These are phyloP conservation scores for Lepiota venenata DNA, from an alignment of 768 basidiomycete genomes.

Conservation along the genomic window DNA sequence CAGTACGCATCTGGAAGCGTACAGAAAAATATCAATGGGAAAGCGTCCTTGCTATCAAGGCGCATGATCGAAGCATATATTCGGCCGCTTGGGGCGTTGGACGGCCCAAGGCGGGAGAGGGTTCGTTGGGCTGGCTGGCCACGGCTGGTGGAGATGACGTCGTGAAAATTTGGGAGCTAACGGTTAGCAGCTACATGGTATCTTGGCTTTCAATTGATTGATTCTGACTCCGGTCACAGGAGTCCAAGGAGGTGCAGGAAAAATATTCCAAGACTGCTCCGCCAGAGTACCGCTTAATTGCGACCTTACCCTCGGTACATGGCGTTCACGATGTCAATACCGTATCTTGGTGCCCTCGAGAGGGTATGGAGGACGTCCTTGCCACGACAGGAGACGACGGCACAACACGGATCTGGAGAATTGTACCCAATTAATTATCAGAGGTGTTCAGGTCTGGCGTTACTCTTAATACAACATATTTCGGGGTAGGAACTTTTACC, in stretches of 20 bases:
- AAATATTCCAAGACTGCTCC: slow-evolving; percentile 10
- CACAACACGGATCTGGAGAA: slow-evolving; percentile 71
- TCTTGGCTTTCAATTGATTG: slow-evolving; percentile 5
- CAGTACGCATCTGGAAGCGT: slow-evolving; percentile 83
- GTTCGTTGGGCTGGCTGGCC: slow-evolving; percentile 77
- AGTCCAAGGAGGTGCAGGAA: slow-evolving; percentile 17
- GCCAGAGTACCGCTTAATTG: slow-evolving; percentile 49
- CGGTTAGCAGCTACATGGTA: slow-evolving; percentile 33
- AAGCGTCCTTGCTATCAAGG: slow-evolving; percentile 52
- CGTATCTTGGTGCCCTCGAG: slow-evolving; percentile 77
- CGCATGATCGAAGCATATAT: slow-evolving; percentile 76
- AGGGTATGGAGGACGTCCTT: slow-evolving; percentile 61
- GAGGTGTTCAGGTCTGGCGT: too few species aligned
- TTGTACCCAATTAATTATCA: slow-evolving; percentile 17
- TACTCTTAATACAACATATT: too few species aligned
- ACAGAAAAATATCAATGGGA: slow-evolving; percentile 60
- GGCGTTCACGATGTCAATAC: slow-evolving; percentile 84
- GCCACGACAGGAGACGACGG: slow-evolving; percentile 91
- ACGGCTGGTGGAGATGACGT: slow-evolving; percentile 84
- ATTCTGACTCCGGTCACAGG: slow-evolving; percentile 19
- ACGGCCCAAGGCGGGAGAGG: slow-evolving; percentile 22
- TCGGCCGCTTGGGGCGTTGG: slow-evolving; percentile 70
- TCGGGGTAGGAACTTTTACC: too few species aligned
- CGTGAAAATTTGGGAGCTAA: slow-evolving; percentile 78
- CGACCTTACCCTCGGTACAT: slow-evolving; percentile 63